Base-by-base conservation (phyloP, 257 asterid genomes). In the Nicotiana undulata region DNA sequence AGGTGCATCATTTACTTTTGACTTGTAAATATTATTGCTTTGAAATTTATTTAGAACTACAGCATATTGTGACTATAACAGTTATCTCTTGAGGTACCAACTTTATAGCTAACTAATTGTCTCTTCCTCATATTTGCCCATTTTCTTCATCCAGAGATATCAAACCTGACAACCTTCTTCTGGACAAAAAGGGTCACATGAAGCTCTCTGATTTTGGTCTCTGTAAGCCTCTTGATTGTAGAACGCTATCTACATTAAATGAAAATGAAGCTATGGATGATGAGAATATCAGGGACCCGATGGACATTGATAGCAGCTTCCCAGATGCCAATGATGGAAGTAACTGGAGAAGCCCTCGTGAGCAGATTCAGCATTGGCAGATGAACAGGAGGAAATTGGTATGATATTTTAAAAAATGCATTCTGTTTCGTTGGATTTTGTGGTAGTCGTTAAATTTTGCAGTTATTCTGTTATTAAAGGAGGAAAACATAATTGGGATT, bases 281-380 rank as follows among this genome's bases (percentile, higher is more conserved):
- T 37, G 77, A 70, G 77, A 70, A 70, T 44, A 70, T 70, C 24
- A 70, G 52, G 77, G 77, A 70, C 52, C 77, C 59, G 52, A 44
- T 70, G 77, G 77, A 70, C 29, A 70, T 70, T 20, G 77, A 70
- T 44, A 22, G 77, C 77, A 70, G 34, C 59, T 70, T 70, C 59
- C 77, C 77, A 44, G 77, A 70, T 70, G 15, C 77, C 37, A 70
- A 70, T 70, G 77, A 70, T 70, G 77, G 59, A 44, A 70, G 28
- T 70, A 70, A 70, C 59, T 70, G 77, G 59, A 70, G 52, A 70
- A 70, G 37, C 37, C 89, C 85, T 63, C 89, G 85, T 63, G 88
- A 86, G 80, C 86, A 82, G 75, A 80, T 86, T 61, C 88, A 86
- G 77, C 87, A 81, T 83, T 84, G 87, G 88, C 88, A 85, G 85